phyloP scores from a whole-genome alignment of 164 flowering plant genomes.

The Nymphaea thermarum region DNA sequence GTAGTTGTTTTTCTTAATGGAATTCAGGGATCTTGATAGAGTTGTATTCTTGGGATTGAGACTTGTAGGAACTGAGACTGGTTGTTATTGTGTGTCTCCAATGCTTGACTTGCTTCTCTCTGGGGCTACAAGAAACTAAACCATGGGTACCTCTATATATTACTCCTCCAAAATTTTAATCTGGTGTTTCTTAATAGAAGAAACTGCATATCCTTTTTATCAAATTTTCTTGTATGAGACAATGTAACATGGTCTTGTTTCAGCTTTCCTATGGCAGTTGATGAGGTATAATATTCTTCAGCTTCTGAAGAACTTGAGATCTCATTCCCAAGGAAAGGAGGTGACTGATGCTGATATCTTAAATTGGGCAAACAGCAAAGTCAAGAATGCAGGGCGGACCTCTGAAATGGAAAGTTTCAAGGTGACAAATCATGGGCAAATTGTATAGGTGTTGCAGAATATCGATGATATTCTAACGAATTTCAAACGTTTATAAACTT shows the following conservation, averaged over 20 bases:
- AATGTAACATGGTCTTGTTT: slow-evolving; percentile 7
- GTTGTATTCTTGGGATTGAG: too few species aligned
- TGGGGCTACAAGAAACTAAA: too few species aligned
- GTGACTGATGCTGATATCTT: slow-evolving; percentile 72
- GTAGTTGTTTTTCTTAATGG: too few species aligned
- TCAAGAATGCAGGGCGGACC: slow-evolving; percentile 50
- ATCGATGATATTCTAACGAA: not conserved
- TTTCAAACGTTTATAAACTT: not conserved
- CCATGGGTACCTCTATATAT: too few species aligned
- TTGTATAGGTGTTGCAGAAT: not conserved
- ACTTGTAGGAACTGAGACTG: too few species aligned
- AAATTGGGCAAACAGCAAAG: slow-evolving; percentile 77
- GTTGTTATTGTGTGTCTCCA: too few species aligned
- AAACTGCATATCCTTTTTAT: too few species aligned
- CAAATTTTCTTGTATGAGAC: too few species aligned
- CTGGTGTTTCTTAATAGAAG: too few species aligned
- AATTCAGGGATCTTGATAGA: too few species aligned
- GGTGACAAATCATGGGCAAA: slow-evolving; percentile 21
- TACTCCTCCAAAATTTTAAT: too few species aligned
- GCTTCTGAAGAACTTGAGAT: slow-evolving; percentile 75
- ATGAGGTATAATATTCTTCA: slow-evolving; percentile 87
- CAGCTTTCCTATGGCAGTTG: slow-evolving; percentile 95
- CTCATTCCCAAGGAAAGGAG: slow-evolving; percentile 65
- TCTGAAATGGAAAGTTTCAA: slow-evolving; percentile 79
- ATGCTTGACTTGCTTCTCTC: too few species aligned